Percentiles rank a stretch among this genome's conserved stretches.
Evolutionary conservation across 495 filamentous ascomycete genomes (phyloP).

Genomic region (Penicillium flavigenum): DNA sequence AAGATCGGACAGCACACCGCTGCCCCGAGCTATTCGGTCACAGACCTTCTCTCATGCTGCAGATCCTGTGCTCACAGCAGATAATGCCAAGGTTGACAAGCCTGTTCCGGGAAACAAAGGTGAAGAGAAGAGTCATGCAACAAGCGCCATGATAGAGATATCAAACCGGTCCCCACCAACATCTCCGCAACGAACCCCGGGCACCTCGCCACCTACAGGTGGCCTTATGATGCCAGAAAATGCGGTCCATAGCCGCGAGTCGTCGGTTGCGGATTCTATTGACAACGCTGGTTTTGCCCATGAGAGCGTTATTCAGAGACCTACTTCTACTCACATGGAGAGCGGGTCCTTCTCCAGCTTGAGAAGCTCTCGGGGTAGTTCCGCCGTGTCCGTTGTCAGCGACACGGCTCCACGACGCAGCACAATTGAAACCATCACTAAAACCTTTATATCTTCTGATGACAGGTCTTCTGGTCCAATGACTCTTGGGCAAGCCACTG

Average conservation of each 20-base stretch:
- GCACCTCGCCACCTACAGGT: conserved; percentile 50
- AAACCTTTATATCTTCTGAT: conserved; percentile 33
- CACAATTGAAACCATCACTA: conserved; percentile 45
- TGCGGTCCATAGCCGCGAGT: conserved; percentile 30
- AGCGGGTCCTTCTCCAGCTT: conserved; percentile 31
- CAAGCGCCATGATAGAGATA: conserved; percentile 64
- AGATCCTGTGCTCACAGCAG: conserved; percentile 61
- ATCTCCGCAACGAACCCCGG: conserved; percentile 54
- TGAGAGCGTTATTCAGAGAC: conserved; percentile 24
- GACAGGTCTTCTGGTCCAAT: conserved; percentile 44
- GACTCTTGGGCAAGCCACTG: conserved; percentile 69
- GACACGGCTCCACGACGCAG: conserved; percentile 37
- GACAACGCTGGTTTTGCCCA: conserved; percentile 24
- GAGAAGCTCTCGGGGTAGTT: conserved; percentile 32
- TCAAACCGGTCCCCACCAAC: conserved; percentile 58
- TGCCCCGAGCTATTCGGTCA: conserved; percentile 58
- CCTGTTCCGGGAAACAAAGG: conserved; percentile 39
- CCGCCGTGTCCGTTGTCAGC: conserved; percentile 32
- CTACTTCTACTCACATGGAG: conserved; percentile 30
- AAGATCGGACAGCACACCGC: conserved; percentile 34
- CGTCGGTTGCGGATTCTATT: conserved; percentile 37
- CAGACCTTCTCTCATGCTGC: conserved; percentile 64
- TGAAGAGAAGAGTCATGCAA: conserved; percentile 55
- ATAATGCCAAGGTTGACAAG: conserved; percentile 60
- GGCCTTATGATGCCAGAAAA: conserved; percentile 28